Evolutionary conservation across 2,329 filamentous ascomycete genomes (phyloP), one percentile per base, ranked within the genome.

Genomic region (Diaporthe citri): DNA sequence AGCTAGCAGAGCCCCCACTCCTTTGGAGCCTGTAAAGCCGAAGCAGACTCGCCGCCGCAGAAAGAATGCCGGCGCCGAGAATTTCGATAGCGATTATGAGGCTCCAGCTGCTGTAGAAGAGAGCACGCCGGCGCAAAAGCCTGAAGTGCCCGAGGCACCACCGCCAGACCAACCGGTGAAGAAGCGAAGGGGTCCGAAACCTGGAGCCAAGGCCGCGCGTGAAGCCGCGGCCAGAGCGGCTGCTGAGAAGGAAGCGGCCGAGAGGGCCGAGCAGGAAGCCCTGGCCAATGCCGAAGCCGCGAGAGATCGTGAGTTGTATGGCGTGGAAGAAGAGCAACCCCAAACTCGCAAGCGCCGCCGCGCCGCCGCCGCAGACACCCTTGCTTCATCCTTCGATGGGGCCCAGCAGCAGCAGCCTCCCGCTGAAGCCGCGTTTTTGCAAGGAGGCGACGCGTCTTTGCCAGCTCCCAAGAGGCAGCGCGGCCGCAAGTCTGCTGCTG

Each of bases 1-100:
- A 55, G 82, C 83, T 70, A 90, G 89, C 78, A 86, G 89, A 76
- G 86, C 87, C 74, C 86, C 86, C 4, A 91, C 88, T 17, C 89
- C 90, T 1, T 85, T 75, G 41, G 82, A 73, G 20, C 48, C 64
- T 1, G 46, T 56, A 3, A 72, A 62, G 34, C 71, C 66, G 28
- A 72, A 71, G 31, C 72, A 74, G 41, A 62, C 57, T 17, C 71
- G 76, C 36, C 76, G 75, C 41, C 75, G 76, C 67, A 76, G 48
- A 46, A 75, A 74, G 59, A 76, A 76, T 5, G 39, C 62, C 3
- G 75, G 74, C 15, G 72, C 67, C 25, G 73, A 75, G 25, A 56
- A 67, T n/a, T 57, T 66, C 25, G 67, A 74, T n/a, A 75, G 73
- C 17, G 72, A 72, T 31, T 64, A 75, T n/a, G 75, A 76, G 25